These are phyloP conservation scores for Nannochloropsis gaditana DNA, from an alignment of 108 stramenopile species.

Conservation along the genomic window DNA sequence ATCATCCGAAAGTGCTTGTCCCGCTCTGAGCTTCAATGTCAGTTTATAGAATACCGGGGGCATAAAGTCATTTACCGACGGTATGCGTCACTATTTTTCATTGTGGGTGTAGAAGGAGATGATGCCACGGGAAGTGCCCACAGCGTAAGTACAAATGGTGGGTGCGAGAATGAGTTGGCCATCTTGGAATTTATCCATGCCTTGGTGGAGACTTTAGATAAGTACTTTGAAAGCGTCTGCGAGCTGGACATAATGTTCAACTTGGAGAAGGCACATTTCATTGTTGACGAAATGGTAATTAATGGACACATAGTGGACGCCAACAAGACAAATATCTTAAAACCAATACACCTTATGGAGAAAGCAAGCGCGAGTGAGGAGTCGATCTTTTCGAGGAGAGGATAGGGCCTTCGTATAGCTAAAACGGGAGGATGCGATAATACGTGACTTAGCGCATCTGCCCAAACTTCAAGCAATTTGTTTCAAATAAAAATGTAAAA, in stretches of 20 bases:
- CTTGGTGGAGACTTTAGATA: slow-evolving; percentile 57
- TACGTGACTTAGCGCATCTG: no score
- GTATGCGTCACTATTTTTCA: slow-evolving; percentile 59
- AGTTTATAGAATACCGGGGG: slow-evolving; percentile 57
- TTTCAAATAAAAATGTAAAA: no score
- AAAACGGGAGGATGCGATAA: no score
- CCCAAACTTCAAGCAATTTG: no score
- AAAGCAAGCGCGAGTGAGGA: slow-evolving; percentile 48
- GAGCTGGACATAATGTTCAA: slow-evolving; percentile 62
- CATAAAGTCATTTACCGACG: slow-evolving; percentile 57
- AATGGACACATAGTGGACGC: slow-evolving; percentile 60
- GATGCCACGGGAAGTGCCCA: not conserved
- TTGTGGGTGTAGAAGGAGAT: slow-evolving; percentile 53
- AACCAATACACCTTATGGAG: slow-evolving; percentile 58
- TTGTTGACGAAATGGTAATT: slow-evolving; percentile 57
- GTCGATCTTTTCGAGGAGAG: slow-evolving; percentile 46
- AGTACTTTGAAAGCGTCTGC: slow-evolving; percentile 60
- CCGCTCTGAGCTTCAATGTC: slow-evolving; percentile 56
- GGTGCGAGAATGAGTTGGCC: slow-evolving; percentile 53
- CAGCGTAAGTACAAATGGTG: not conserved
- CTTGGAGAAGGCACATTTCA: slow-evolving; percentile 58
- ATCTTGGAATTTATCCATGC: slow-evolving; percentile 58
- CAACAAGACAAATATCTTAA: slow-evolving; percentile 60
- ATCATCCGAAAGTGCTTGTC: slow-evolving; percentile 56
- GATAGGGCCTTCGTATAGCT: not conserved